Base-by-base conservation (phyloP, 139 green algal genomes). In the Axilococcus clingmanii region DNA sequence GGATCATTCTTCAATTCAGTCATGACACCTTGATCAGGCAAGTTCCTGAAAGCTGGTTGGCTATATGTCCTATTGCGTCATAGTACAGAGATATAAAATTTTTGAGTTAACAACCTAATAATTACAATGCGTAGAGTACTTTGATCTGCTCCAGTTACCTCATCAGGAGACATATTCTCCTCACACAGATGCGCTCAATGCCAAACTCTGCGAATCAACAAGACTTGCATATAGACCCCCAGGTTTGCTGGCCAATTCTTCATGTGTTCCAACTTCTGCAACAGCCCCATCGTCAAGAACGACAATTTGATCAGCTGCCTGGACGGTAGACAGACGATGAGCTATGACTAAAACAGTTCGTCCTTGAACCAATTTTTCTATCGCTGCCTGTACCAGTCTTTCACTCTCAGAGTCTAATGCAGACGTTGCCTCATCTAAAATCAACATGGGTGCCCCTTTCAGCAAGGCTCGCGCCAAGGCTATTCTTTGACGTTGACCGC, bases 401-500 rank as follows among this genome's bases (percentile, higher is more conserved):
- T 84, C 76, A 27, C 48, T 72, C 44, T 65, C 49, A 4, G 63
- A 49, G 38, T 84, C 76, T 40, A 83, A 48, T 1, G 66, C 59
- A 19, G 57, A 52, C 14, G 76, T 84, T 33, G 76, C 76, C 53
- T 84, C 76, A 43, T 84, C 76, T 49, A 84, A 63, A 7, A 84
- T 71, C n/a, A 84, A 43, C 30, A 84, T 74, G 20, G 73, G 73
- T 15, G 74, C 61, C 51, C 78, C 67, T 52, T 78, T 78, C 16
- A 80, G 30, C 23, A 92, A 40, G 1, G 85, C 85, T 4, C 85
- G 63, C 0, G 85, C 84, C 12, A 94, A 68, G 0, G 82, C 78
- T 5, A 94, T 71, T 34, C 85, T 75, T 57, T 93, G 84, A 32
- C 84, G 79, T 68, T 94, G 80, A 25, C 84, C 83, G 7, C 78